Evolutionary conservation across 306 rosid genomes (phyloP).

Genomic region (Begonia loranthoides): DNA sequence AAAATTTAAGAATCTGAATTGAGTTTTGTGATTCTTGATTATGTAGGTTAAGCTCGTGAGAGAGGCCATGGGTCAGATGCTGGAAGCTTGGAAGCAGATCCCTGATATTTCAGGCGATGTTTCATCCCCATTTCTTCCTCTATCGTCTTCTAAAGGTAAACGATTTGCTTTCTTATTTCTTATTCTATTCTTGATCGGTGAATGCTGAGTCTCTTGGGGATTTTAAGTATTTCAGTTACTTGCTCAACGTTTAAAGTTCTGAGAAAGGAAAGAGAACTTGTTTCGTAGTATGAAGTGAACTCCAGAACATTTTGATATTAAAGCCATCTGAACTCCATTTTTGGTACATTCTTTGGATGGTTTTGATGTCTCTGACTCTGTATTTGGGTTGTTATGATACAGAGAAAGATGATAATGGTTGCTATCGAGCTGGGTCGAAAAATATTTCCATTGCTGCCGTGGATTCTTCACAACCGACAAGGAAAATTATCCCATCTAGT

Average conservation of each 20-base stretch:
- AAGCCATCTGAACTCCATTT: too few relatives aligned
- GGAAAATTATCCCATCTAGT: constrained; percentile 19
- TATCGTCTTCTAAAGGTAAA: constrained; percentile 66
- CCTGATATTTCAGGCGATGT: constrained; percentile 68
- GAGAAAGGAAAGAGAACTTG: too few relatives aligned
- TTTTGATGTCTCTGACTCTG: background rate
- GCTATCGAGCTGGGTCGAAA: constrained; percentile 32
- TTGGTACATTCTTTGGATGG: too few relatives aligned
- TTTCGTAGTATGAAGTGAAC: too few relatives aligned
- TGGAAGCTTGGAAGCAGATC: constrained; percentile 83
- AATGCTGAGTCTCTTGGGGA: too few relatives aligned
- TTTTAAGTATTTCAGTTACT: too few relatives aligned
- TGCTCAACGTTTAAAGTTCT: too few relatives aligned
- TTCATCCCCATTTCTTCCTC: constrained; percentile 54
- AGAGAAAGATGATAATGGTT: constrained; percentile 59
- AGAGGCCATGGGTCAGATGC: constrained; percentile 82
- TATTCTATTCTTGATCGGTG: too few relatives aligned
- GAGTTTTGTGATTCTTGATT: constrained; percentile 9
- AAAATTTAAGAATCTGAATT: background rate
- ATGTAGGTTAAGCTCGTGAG: constrained; percentile 74
- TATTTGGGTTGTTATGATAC: constrained; percentile 12
- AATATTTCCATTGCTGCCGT: constrained; percentile 30
- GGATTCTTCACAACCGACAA: constrained; percentile 35
- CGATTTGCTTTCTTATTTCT: background rate
- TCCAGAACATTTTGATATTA: too few relatives aligned